Base-by-base conservation (phyloP, 1,284 basidiomycete genomes). In the Austroboletus novae-zelandiae region DNA sequence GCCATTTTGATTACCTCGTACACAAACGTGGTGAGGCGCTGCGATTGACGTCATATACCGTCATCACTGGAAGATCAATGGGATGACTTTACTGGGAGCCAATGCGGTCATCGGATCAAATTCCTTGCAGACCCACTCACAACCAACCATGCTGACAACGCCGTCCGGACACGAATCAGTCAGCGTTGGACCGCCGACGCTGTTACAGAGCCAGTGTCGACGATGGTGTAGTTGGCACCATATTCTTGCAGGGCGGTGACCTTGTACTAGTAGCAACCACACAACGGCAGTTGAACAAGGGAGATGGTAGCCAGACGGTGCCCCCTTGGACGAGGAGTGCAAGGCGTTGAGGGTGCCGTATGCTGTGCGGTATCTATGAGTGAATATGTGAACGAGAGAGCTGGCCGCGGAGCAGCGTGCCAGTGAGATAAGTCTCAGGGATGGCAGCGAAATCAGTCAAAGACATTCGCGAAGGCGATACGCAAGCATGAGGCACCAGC, bases 401-500 rank as follows among this genome's bases (percentile, higher is more conserved):
- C 35, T 30, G 36, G n/a, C 43, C 17, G 29, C 15, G 44, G 23
- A 47, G 30, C 9, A 23, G 40, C 56, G 13, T 37, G 58, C 57
- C 56, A 18, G 61, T 60, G 47, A 61, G 50, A 43, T 57, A 59
- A 11, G 63, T 60, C 40, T 64, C 60, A 9, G 58, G 61, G 7
- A 64, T 58, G 29, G 63, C 65, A 14, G 56, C 64, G 44, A 66
- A 62, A 29, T 51, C 43, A 9, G 50, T 52, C 62, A 56, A 65
- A 5, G 52, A 48, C 35, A 65, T 55, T 20, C 48, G 52, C 40
- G 48, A 9, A 2, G 61, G 62, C 13, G 61, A 65, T 25, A 66
- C 65, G 18, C 47, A 56, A 29, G 48, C 42, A 43, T 66, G 61
- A n/a, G 60, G 66, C 7, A 64, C 44, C 40, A 62, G 57, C 25